phyloP scores from a whole-genome alignment of 148 eudicot species.

The Suaeda aralocaspica region DNA sequence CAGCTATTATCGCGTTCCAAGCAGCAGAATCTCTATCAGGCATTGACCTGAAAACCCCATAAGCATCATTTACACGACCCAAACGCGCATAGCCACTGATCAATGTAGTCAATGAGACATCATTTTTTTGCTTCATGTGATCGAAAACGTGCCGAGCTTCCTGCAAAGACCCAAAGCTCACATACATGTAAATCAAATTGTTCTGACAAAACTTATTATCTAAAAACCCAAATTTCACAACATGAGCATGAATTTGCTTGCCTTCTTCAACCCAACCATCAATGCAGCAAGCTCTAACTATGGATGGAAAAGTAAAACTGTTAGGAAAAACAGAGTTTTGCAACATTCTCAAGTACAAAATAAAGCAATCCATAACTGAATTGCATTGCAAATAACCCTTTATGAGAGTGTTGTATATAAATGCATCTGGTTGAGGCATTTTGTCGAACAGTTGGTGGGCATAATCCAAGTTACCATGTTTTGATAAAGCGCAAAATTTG shows the following conservation, averaged over 20 bases:
- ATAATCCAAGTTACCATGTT: slow-evolving; percentile 45
- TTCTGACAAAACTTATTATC: slow-evolving; percentile 52
- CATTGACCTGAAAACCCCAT: slow-evolving; percentile 40
- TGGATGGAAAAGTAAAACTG: slow-evolving; percentile 56
- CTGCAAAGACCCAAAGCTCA: slow-evolving; percentile 41
- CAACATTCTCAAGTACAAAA: slow-evolving; percentile 50
- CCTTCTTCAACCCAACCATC: slow-evolving; percentile 43
- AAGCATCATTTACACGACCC: slow-evolving; percentile 57
- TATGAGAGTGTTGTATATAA: slow-evolving; percentile 58
- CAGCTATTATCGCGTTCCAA: slow-evolving; percentile 77
- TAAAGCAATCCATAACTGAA: slow-evolving; percentile 32
- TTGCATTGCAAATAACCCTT: slow-evolving; percentile 45
- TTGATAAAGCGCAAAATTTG: slow-evolving; percentile 53
- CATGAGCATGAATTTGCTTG: slow-evolving; percentile 61
- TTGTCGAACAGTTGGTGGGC: slow-evolving; percentile 50
- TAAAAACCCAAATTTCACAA: slow-evolving; percentile 46
- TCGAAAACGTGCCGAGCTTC: slow-evolving; percentile 58
- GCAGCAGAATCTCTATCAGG: slow-evolving; percentile 41
- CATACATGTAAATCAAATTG: slow-evolving; percentile 73
- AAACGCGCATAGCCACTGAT: slow-evolving; percentile 64
- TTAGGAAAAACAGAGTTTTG: slow-evolving; percentile 47
- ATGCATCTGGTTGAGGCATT: slow-evolving; percentile 71
- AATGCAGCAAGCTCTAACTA: slow-evolving; percentile 52
- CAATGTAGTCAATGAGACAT: slow-evolving; percentile 72
- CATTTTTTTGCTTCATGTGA: slow-evolving; percentile 35